A percentile compares a stretch with the other conserved stretches of the same genome.
phyloP scores from a whole-genome alignment of 768 basidiomycete species.

The Amanita muscaria region DNA sequence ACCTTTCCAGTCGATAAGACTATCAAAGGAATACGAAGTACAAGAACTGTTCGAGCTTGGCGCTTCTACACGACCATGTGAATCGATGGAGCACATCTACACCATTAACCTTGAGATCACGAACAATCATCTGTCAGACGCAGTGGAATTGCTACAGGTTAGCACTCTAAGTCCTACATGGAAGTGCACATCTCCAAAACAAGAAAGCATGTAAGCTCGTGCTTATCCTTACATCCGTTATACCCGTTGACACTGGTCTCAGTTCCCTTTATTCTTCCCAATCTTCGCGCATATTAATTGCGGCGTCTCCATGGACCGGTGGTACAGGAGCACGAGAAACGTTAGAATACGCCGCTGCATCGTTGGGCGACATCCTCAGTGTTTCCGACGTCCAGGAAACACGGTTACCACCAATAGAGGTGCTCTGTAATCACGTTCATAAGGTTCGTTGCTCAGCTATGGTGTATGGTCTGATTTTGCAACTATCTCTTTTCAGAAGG shows the following conservation, averaged over 20 bases:
- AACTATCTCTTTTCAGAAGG: neutral
- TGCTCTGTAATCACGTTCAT: constrained; percentile 40
- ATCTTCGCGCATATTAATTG: constrained; percentile 34
- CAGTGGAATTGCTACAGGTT: constrained; percentile 47
- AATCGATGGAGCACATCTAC: constrained; percentile 40
- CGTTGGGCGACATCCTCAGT: constrained; percentile 42
- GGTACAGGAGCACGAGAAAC: constrained; percentile 32
- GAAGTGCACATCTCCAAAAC: constrained; percentile 37
- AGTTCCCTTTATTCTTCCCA: constrained; percentile 38
- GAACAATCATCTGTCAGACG: constrained; percentile 34
- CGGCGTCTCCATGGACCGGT: constrained; percentile 29
- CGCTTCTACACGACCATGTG: constrained; percentile 41
- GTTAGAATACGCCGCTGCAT: constrained; percentile 39
- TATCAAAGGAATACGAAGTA: constrained; percentile 51
- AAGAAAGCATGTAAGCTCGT: constrained; percentile 31
- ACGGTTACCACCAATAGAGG: constrained; percentile 43
- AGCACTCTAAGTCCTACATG: constrained; percentile 63
- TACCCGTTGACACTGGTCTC: constrained; percentile 9
- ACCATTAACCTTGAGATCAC: constrained; percentile 46
- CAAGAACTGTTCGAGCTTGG: constrained; percentile 47
- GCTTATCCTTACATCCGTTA: neutral
- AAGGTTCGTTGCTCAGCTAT: constrained; percentile 25
- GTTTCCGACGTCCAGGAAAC: constrained; percentile 32
- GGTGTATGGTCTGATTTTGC: neutral
- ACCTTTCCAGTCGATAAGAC: constrained; percentile 50